These are phyloP conservation scores for Glycine soja DNA, from an alignment of 306 rosid species.

Conservation along the genomic window DNA sequence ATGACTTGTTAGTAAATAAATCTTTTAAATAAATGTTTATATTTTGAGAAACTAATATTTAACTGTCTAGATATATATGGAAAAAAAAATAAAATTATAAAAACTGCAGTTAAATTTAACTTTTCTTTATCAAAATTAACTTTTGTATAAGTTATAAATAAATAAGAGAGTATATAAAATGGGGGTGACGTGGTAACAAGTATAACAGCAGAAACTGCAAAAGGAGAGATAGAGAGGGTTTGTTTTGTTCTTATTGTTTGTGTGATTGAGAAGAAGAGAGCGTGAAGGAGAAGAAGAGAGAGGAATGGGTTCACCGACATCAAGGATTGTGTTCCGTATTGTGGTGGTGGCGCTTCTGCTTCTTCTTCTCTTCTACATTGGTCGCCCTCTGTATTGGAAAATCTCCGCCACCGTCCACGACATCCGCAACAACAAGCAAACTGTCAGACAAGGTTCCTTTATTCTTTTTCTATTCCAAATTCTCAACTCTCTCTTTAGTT, in stretches of 20 bases:
- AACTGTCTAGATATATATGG: too few species aligned
- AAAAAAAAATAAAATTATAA: too few species aligned
- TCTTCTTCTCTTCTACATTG: conserved; percentile 69
- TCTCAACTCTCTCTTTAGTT: neutral
- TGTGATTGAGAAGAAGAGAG: neutral
- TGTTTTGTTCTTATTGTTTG: neutral
- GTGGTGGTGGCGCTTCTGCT: conserved; percentile 45
- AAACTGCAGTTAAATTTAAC: too few species aligned
- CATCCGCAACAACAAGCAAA: conserved; percentile 80
- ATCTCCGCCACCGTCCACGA: conserved; percentile 84
- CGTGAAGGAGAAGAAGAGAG: neutral
- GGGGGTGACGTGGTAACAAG: too few species aligned
- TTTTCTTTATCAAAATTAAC: too few species aligned
- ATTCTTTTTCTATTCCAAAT: neutral
- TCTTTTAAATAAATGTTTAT: too few species aligned
- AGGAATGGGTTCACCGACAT: conserved; percentile 65
- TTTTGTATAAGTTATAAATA: too few species aligned
- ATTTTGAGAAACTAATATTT: too few species aligned
- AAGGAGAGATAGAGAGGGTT: neutral
- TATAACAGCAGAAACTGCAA: too few species aligned
- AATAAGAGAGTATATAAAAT: too few species aligned
- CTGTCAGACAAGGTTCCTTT: conserved; percentile 69
- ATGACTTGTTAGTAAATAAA: too few species aligned
- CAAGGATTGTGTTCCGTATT: conserved; percentile 65
- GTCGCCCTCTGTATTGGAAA: conserved; percentile 92